phyloP scores from a whole-genome alignment of 352 stramenopile species.

The Phytopythium oedochilum region DNA sequence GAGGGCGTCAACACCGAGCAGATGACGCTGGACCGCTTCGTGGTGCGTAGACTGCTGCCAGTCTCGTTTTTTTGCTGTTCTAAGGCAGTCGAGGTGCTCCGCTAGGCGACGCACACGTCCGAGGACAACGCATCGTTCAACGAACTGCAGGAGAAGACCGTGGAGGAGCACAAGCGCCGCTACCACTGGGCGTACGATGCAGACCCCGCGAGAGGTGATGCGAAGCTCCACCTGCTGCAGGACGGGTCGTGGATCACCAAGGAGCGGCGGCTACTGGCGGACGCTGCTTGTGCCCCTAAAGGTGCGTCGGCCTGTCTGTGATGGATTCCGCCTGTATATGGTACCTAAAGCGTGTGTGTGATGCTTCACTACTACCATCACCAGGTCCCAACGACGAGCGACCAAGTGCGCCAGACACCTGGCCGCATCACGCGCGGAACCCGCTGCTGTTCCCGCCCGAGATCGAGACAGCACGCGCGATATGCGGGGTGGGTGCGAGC shows the following conservation, averaged over 20 bases:
- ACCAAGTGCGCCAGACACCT: conserved; percentile 63
- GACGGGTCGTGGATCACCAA: conserved; percentile 75
- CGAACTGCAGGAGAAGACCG: conserved; percentile 65
- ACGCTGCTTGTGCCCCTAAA: conserved; percentile 56
- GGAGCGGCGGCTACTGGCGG: conserved; percentile 50
- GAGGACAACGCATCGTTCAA: conserved; percentile 83
- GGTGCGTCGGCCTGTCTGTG: conserved; percentile 9
- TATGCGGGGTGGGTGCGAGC: conserved; percentile 31
- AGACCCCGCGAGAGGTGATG: conserved; percentile 40
- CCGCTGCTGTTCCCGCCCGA: conserved; percentile 76
- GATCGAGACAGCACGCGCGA: conserved; percentile 41
- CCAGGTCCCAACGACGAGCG: conserved; percentile 52
- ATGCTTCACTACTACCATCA: not conserved
- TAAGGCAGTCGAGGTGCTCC: not conserved
- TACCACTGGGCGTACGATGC: conserved; percentile 82
- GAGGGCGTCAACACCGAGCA: not conserved
- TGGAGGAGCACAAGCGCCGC: conserved; percentile 55
- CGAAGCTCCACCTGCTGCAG: conserved; percentile 61
- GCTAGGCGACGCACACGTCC: conserved; percentile 70
- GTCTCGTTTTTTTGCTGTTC: not conserved
- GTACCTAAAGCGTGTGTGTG: not conserved
- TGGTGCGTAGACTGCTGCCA: conserved; percentile 20
- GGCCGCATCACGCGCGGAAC: conserved; percentile 71
- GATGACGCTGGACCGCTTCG: conserved; percentile 72
- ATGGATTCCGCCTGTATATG: not conserved